phyloP scores from a whole-genome alignment of 2,329 filamentous ascomycete genomes.

The Trichoderma afroharzianum region DNA sequence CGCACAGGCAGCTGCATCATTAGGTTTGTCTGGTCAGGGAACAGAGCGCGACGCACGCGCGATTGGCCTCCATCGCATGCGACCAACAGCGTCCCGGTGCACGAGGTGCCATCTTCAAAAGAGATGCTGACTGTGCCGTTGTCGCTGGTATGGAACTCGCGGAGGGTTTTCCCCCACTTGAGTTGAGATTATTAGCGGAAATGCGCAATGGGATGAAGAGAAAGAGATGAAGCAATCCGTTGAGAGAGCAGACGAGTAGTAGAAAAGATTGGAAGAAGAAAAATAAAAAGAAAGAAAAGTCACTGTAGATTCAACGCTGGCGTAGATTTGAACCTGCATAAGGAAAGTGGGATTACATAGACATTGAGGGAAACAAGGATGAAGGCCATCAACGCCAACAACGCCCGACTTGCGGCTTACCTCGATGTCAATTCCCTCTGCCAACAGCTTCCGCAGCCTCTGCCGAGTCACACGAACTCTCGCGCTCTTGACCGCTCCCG shows the following conservation, averaged over 20 bases:
- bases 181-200: background rate
- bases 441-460: slow-evolving; percentile 43
- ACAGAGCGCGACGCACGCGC: slow-evolving; percentile 36
- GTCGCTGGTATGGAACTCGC: slow-evolving; percentile 28
- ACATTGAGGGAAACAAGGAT: background rate
- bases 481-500: slow-evolving; percentile 41
- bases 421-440: slow-evolving; percentile 44
- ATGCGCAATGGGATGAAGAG: background rate
- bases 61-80: slow-evolving; percentile 51
- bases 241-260: background rate
- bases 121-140: slow-evolving; percentile 36
- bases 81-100: slow-evolving; percentile 42
- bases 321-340: background rate
- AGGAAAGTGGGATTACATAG: background rate
- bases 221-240: background rate
- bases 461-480: slow-evolving; percentile 46
- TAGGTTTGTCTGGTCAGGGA: slow-evolving; percentile 27
- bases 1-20: slow-evolving; percentile 44
- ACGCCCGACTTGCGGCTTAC: slow-evolving; percentile 26
- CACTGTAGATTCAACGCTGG: background rate
- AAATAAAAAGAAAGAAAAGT: background rate
- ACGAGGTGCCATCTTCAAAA: slow-evolving; percentile 46
- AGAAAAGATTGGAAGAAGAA: background rate
- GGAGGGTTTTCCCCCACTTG: slow-evolving; percentile 41
- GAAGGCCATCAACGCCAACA: background rate